Evolutionary conservation across 2,329 filamentous ascomycete genomes (phyloP).

Genomic region (Pseudogymnoascus sp.): DNA sequence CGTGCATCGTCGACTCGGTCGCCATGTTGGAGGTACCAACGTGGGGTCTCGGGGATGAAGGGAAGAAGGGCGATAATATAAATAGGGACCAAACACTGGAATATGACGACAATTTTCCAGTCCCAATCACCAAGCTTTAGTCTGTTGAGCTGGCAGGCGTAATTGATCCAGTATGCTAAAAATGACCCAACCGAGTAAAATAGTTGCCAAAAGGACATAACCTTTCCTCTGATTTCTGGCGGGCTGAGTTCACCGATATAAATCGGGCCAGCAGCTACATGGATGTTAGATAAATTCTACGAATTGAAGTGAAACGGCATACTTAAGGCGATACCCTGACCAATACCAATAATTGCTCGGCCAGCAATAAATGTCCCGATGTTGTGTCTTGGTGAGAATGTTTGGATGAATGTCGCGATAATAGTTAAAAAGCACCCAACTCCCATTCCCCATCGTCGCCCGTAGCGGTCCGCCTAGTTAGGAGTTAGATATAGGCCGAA

Average conservation of each 20-base stretch:
- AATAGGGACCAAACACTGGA: slow-evolving; percentile 59
- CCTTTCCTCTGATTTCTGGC: slow-evolving; percentile 53
- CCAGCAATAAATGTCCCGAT: slow-evolving; percentile 61
- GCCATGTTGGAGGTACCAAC: slow-evolving; percentile 57
- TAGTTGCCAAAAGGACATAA: slow-evolving; percentile 63
- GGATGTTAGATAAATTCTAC: slow-evolving; percentile 9
- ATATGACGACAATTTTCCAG: slow-evolving; percentile 64
- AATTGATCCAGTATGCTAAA: slow-evolving; percentile 59
- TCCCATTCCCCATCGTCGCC: slow-evolving; percentile 57
- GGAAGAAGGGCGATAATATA: slow-evolving; percentile 54
- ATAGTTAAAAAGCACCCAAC: slow-evolving; percentile 56
- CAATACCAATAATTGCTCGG: slow-evolving; percentile 59
- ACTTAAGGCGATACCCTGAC: slow-evolving; percentile 59
- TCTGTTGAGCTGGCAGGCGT: slow-evolving; percentile 48
- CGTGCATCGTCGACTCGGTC: slow-evolving; percentile 53
- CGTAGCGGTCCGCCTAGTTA: slow-evolving; percentile 44
- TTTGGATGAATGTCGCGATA: slow-evolving; percentile 59
- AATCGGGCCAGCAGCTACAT: slow-evolving; percentile 52
- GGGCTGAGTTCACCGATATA: slow-evolving; percentile 64
- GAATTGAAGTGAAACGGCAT: slow-evolving; percentile 20
- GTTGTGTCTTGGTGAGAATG: slow-evolving; percentile 51
- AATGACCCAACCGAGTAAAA: slow-evolving; percentile 59
- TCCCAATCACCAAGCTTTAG: slow-evolving; percentile 57
- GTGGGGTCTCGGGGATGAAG: slow-evolving; percentile 58
- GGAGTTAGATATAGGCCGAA: background rate